These are phyloP conservation scores for Phtheirospermum japonicum DNA, from an alignment of 257 asterid genomes.

Conservation along the genomic window DNA sequence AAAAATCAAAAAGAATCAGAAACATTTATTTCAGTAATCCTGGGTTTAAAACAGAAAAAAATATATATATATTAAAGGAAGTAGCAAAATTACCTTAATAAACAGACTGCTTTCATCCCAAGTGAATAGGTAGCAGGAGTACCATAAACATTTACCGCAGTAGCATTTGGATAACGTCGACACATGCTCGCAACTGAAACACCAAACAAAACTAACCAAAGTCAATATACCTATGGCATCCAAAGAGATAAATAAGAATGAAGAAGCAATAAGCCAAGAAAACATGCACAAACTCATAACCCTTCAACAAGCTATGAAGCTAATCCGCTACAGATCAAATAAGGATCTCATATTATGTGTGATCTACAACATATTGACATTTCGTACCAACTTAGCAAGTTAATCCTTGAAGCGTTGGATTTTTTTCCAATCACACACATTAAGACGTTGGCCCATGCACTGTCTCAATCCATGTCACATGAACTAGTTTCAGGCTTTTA, in stretches of 20 bases:
- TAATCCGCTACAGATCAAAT: conserved; percentile 20
- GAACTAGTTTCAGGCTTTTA: not conserved
- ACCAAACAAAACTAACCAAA: conserved; percentile 15
- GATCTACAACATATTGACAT: not conserved
- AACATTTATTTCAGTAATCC: conserved; percentile 11
- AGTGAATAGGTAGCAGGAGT: conserved; percentile 49
- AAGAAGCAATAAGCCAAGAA: conserved; percentile 7
- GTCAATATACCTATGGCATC: conserved; percentile 19
- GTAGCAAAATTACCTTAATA: conserved; percentile 43
- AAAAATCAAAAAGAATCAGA: conserved; percentile 33
- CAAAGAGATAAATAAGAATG: conserved; percentile 6
- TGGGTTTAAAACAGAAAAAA: not conserved
- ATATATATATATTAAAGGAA: not conserved
- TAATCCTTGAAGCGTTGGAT: conserved; percentile 7
- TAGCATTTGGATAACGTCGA: conserved; percentile 75
- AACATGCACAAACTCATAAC: not conserved
- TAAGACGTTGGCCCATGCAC: not conserved
- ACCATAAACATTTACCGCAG: conserved; percentile 55
- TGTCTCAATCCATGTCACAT: not conserved
- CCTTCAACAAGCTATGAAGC: not conserved
- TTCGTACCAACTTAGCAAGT: not conserved
- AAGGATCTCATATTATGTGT: not conserved
- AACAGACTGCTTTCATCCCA: conserved; percentile 52
- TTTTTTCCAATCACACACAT: conserved; percentile 7
- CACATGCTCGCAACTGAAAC: conserved; percentile 67